A percentile compares a stretch with the other conserved stretches of the same genome.
These are phyloP conservation scores for Allium fistulosum DNA, from an alignment of 106 monocot genomes.

Conservation along the genomic window DNA sequence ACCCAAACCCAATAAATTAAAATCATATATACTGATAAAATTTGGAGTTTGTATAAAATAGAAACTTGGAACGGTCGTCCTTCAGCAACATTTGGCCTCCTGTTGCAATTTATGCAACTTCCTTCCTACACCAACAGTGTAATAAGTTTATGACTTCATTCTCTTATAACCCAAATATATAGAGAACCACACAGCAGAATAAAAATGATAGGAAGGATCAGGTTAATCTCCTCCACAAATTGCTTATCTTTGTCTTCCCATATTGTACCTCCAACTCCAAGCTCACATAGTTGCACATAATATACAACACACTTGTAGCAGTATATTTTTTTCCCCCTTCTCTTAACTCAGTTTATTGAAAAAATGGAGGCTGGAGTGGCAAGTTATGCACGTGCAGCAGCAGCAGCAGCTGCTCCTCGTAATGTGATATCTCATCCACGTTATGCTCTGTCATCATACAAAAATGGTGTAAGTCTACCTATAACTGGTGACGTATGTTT, in stretches of 20 bases:
- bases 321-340: neutral
- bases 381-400: constrained; percentile 34
- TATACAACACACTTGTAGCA: neutral
- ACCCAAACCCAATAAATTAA: too few species aligned
- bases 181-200: too few species aligned
- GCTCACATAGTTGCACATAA: neutral
- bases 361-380: constrained; percentile 73
- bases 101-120: too few species aligned
- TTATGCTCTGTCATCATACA: constrained; percentile 13
- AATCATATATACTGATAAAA: too few species aligned
- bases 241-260: constrained; percentile 28
- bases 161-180: too few species aligned
- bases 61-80: too few species aligned
- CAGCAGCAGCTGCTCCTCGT: constrained; percentile 20
- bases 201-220: too few species aligned
- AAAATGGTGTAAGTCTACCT: constrained; percentile 6
- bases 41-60: too few species aligned
- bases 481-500: neutral
- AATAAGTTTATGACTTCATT: too few species aligned
- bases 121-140: too few species aligned
- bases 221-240: neutral
- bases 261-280: neutral
- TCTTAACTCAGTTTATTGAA: neutral
- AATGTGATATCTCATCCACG: constrained; percentile 14
- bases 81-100: too few species aligned